phyloP scores from a whole-genome alignment of 495 filamentous ascomycete species.

The Penicillium robsamsonii region DNA sequence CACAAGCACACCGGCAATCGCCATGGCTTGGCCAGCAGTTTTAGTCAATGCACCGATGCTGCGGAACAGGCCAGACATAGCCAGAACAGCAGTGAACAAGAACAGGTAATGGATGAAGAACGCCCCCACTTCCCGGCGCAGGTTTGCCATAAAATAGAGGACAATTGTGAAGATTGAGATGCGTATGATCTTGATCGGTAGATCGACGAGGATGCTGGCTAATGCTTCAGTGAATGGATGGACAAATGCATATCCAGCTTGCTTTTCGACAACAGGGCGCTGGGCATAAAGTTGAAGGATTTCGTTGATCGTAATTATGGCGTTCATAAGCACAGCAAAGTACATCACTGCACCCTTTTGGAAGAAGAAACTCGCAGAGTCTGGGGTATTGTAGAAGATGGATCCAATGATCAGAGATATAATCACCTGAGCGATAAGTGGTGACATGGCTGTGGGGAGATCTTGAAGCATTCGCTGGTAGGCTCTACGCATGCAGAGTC shows the following conservation, averaged over 20 bases:
- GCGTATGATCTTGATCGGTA: conserved; percentile 49
- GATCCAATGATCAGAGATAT: conserved; percentile 78
- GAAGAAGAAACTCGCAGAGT: conserved; percentile 26
- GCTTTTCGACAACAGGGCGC: conserved; percentile 61
- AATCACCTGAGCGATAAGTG: conserved; percentile 65
- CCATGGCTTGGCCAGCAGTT: conserved; percentile 43
- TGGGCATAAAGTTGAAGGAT: conserved; percentile 56
- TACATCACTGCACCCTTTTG: conserved; percentile 70
- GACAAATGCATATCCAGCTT: conserved; percentile 58
- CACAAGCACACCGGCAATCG: conserved; percentile 41
- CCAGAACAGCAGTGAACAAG: conserved; percentile 43
- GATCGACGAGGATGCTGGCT: conserved; percentile 53
- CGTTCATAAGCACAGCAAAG: conserved; percentile 72
- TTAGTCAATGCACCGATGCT: conserved; percentile 40
- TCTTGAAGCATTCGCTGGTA: conserved; percentile 63
- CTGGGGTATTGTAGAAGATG: conserved; percentile 65
- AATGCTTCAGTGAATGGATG: conserved; percentile 57
- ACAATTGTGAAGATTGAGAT: conserved; percentile 47
- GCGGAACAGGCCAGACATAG: conserved; percentile 51
- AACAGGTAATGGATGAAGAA: conserved; percentile 62
- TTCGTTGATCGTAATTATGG: conserved; percentile 49
- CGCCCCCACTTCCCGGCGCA: conserved; percentile 40
- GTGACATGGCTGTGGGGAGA: conserved; percentile 63
- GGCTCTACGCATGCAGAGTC: conserved; percentile 44
- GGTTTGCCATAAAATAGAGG: conserved; percentile 56